Evolutionary conservation across 2,329 filamentous ascomycete species (phyloP).

Genomic region (Dactylellina haptotyla): DNA sequence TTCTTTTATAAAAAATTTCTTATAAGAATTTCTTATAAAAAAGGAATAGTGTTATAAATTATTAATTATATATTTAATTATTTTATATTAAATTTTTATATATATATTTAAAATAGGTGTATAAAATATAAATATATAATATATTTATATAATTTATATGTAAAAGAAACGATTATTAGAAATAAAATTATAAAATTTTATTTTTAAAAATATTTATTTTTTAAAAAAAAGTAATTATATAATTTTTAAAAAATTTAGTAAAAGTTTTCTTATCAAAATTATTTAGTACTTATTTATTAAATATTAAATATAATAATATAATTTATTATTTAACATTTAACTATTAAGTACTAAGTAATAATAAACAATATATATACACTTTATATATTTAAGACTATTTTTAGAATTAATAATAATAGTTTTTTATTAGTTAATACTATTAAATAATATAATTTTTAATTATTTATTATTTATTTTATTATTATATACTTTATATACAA

Average conservation of each 20-base stretch:
- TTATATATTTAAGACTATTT: neutral
- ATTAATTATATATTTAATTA: neutral
- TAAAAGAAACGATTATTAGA: neutral
- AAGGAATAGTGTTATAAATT: neutral
- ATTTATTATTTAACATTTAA: neutral
- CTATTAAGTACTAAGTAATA: neutral
- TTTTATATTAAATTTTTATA: neutral
- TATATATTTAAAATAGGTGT: neutral
- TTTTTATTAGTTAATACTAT: neutral
- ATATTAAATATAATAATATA: no score
- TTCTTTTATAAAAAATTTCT: neutral
- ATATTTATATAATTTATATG: neutral
- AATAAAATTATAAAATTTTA: neutral
- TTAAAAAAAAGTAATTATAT: neutral
- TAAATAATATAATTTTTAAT: no score
- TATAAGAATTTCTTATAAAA: neutral
- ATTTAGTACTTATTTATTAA: no score
- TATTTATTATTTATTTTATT: no score
- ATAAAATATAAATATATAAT: neutral
- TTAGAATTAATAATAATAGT: neutral
- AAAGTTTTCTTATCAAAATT: no score
- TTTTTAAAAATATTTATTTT: neutral
- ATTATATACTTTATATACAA: no score
- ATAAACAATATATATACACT: neutral
- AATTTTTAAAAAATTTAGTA: neutral